phyloP scores from a whole-genome alignment of 345 rosid species.

The Populus alba region DNA sequence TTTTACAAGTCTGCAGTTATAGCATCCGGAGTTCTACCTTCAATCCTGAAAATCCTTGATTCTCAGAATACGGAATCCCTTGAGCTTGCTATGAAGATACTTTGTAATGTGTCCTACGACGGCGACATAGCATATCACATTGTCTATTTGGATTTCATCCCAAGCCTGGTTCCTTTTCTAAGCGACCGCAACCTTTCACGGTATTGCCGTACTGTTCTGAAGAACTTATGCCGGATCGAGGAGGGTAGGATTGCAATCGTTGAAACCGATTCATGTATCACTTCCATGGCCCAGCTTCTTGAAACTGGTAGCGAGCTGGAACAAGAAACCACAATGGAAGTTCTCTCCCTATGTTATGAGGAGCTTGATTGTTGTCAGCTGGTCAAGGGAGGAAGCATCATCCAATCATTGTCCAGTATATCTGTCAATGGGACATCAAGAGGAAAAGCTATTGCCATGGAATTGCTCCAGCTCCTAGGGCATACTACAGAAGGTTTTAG shows the following conservation, averaged over 20 bases:
- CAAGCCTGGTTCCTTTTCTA: conserved; percentile 27
- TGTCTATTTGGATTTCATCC: conserved; percentile 31
- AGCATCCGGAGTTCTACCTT: conserved; percentile 30
- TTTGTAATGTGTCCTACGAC: conserved; percentile 30
- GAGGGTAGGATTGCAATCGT: conserved; percentile 26
- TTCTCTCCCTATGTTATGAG: conserved; percentile 25
- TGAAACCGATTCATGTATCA: conserved; percentile 16
- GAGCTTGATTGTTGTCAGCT: conserved; percentile 7
- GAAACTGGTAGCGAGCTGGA: conserved; percentile 28
- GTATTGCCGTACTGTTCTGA: conserved; percentile 27
- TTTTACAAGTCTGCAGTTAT: conserved; percentile 18
- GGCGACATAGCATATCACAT: conserved; percentile 29
- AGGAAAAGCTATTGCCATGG: conserved; percentile 12
- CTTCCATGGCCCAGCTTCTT: conserved; percentile 24
- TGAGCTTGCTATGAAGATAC: conserved; percentile 26
- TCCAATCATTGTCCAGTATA: conserved; percentile 16
- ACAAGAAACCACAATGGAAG: conserved; percentile 28
- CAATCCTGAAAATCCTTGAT: conserved; percentile 33
- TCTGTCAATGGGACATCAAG: conserved; percentile 19
- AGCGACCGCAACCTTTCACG: conserved; percentile 26
- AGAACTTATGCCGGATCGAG: conserved; percentile 25
- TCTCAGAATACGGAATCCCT: conserved; percentile 6
- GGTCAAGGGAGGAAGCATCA: conserved; percentile 13
- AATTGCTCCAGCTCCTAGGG: conserved; percentile 23
- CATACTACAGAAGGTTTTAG: background rate